A percentile compares a stretch with the other conserved stretches of the same genome.
Conservation (phyloP, 768 basidiomycete genomes). For the Boletus subparvulus region DNA sequence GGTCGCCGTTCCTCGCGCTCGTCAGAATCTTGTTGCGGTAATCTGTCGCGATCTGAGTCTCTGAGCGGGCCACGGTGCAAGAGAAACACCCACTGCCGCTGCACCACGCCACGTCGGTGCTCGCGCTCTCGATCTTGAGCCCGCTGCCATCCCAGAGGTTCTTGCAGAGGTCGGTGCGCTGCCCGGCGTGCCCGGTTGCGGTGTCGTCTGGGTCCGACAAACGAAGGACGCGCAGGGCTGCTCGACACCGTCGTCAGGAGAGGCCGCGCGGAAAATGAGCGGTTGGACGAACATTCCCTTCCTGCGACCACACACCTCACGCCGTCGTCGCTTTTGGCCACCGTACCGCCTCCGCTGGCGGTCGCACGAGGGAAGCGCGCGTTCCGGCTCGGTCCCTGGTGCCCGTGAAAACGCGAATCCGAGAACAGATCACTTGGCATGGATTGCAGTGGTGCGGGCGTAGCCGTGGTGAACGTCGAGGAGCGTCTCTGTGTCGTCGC, state of each 20-base stretch:
- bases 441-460: constrained; percentile 1
- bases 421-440: constrained; percentile 35
- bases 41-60: constrained; percentile 37
- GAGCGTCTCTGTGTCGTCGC: constrained; percentile 25
- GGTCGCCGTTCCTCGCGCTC: constrained; percentile 76
- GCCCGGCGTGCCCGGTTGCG: constrained; percentile 53
- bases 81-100: constrained; percentile 51
- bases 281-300: constrained; percentile 60
- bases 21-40: constrained; percentile 78
- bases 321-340: constrained; percentile 69
- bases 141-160: constrained; percentile 80
- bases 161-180: constrained; percentile 67
- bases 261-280: not conserved
- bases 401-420: constrained; percentile 45
- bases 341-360: constrained; percentile 60
- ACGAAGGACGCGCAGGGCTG: constrained; percentile 62
- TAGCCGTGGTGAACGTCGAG: constrained; percentile 22
- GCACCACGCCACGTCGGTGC: constrained; percentile 82
- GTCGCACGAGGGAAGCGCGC: constrained; percentile 63
- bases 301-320: constrained; percentile 69
- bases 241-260: constrained; percentile 10
- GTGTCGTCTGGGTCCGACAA: constrained; percentile 49
- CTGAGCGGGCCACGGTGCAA: not conserved
- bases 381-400: constrained; percentile 46
- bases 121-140: constrained; percentile 74